These are phyloP conservation scores for Bruguiera hainesii DNA, from an alignment of 441 rosid species.

Conservation along the genomic window DNA sequence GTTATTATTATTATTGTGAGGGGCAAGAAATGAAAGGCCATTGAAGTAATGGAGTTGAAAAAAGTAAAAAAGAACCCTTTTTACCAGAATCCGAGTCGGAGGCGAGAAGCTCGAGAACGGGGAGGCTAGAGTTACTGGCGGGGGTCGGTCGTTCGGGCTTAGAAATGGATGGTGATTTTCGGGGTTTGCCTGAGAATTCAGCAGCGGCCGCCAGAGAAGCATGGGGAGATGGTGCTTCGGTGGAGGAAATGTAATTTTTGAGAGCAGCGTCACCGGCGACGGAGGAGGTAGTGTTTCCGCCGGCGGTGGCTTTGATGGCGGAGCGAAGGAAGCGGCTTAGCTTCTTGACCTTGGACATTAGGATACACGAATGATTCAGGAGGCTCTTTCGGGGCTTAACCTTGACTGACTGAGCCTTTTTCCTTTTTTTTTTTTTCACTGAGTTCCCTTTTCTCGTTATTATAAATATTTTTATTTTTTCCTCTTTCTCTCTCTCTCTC, in stretches of 20 bases:
- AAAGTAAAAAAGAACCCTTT: background rate
- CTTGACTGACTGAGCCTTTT: no score
- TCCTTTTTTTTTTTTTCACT: no score
- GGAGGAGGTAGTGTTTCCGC: background rate
- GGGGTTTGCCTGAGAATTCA: background rate
- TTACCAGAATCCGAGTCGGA: conserved; percentile 21
- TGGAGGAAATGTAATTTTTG: conserved; percentile 16
- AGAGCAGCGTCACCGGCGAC: conserved; percentile 6
- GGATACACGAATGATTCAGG: background rate
- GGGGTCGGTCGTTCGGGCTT: background rate
- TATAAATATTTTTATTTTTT: no score
- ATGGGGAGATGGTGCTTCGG: conserved; percentile 11
- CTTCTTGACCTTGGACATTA: conserved; percentile 18
- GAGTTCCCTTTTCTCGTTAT: no score
- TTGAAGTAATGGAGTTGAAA: background rate
- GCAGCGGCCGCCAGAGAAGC: background rate
- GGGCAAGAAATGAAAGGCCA: background rate
- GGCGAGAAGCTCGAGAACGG: conserved; percentile 1
- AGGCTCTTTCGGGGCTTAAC: background rate
- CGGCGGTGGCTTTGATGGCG: background rate
- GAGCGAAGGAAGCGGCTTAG: conserved; percentile 23
- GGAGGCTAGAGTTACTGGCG: background rate
- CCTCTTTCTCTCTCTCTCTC: no score
- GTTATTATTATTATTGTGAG: background rate
- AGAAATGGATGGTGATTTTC: background rate